A percentile compares a stretch with the other conserved stretches of the same genome.
Conservation (phyloP, 371 early-diverging fungal species). For the Saksenaea oblongispora region DNA sequence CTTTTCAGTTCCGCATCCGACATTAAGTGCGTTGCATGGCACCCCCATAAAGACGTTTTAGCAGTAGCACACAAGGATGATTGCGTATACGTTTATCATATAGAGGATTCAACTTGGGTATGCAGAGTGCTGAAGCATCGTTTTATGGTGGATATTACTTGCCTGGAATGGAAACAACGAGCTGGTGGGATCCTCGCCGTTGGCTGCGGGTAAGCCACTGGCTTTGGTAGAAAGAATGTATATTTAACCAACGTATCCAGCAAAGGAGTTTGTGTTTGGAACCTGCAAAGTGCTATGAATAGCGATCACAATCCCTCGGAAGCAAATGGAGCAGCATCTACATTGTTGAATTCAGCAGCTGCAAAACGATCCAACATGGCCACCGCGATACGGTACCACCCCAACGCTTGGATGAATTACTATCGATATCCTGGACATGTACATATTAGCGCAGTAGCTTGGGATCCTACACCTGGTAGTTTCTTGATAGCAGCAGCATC, state of each 20-base stretch:
- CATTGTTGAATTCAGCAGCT: background rate
- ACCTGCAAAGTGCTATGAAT: background rate
- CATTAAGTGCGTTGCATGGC: constrained; percentile 50
- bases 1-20: background rate
- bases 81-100: constrained; percentile 51
- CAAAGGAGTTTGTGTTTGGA: constrained; percentile 62
- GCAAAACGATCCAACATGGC: background rate
- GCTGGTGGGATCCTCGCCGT: constrained; percentile 54
- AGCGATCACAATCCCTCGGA: background rate
- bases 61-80: constrained; percentile 54
- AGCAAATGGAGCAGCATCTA: background rate
- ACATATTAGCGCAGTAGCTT: constrained; percentile 40
- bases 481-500: constrained; percentile 41
- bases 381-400: constrained; percentile 4
- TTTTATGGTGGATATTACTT: constrained; percentile 50
- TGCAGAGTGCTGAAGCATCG: constrained; percentile 43
- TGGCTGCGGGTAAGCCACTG: constrained; percentile 41
- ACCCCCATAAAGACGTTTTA: constrained; percentile 49
- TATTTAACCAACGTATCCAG: background rate
- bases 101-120: constrained; percentile 32
- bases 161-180: constrained; percentile 57
- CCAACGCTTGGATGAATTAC: constrained; percentile 31
- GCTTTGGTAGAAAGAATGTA: background rate
- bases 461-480: constrained; percentile 50
- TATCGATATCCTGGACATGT: constrained; percentile 25